Evolutionary conservation across 2,329 filamentous ascomycete genomes (phyloP).

Genomic region (Aspergillus alliaceus): DNA sequence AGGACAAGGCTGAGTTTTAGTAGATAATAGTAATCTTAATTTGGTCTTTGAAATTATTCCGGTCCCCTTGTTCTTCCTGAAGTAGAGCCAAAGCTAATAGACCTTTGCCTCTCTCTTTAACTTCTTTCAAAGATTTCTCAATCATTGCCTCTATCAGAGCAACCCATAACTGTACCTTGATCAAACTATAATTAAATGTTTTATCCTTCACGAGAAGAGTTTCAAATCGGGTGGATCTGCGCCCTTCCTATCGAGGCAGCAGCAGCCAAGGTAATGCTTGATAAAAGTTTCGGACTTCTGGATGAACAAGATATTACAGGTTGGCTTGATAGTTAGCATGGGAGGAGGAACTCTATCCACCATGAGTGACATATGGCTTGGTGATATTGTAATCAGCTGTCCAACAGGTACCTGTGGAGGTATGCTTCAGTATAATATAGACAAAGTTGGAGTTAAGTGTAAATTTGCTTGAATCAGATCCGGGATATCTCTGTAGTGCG

Average conservation of each 20-base stretch:
- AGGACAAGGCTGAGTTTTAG: not conserved
- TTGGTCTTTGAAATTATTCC: too few species aligned
- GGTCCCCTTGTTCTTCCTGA: too few species aligned
- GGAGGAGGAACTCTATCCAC: constrained; percentile 27
- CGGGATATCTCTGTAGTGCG: constrained; percentile 6
- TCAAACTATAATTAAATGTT: not conserved
- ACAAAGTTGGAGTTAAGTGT: constrained; percentile 12
- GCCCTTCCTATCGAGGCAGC: constrained; percentile 18
- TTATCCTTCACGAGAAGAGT: constrained; percentile 6
- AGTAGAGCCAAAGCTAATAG: too few species aligned
- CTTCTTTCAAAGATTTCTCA: not conserved
- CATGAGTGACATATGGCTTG: constrained; percentile 28
- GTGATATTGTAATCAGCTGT: constrained; percentile 29
- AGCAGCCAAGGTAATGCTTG: constrained; percentile 18
- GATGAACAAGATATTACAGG: constrained; percentile 15
- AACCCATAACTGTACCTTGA: too few species aligned
- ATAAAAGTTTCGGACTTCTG: constrained; percentile 17
- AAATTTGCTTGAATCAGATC: constrained; percentile 13
- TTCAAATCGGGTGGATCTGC: constrained; percentile 20
- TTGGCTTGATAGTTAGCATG: constrained; percentile 24
- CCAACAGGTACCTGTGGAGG: constrained; percentile 18
- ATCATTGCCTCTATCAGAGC: too few species aligned
- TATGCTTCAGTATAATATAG: constrained; percentile 28
- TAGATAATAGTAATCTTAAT: not conserved
- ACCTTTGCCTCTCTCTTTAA: not conserved